A percentile compares a stretch with the other conserved stretches of the same genome.
phyloP scores from a whole-genome alignment of 2,329 filamentous ascomycete species.

The Colletotrichum cordylinicola region DNA sequence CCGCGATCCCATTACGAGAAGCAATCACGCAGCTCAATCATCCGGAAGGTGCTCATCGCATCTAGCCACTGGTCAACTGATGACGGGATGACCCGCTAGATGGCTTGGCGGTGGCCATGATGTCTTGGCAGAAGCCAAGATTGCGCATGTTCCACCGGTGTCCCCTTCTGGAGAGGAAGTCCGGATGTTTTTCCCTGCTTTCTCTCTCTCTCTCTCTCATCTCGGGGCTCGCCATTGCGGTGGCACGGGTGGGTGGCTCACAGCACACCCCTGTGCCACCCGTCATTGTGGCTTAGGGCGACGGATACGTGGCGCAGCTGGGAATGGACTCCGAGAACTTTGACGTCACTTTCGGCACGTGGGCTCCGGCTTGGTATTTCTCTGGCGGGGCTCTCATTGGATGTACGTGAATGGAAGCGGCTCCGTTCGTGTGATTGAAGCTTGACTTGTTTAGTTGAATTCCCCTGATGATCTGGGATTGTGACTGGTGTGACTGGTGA shows the following conservation, averaged over 20 bases:
- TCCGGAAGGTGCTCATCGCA: neutral
- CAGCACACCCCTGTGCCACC: neutral
- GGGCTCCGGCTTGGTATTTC: neutral
- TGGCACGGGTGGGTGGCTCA: neutral
- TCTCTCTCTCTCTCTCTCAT: neutral
- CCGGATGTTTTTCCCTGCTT: neutral
- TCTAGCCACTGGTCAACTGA: neutral
- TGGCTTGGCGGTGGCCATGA: neutral
- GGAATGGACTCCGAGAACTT: neutral
- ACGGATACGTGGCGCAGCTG: neutral
- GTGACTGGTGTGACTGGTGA: neutral
- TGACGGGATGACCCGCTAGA: conserved; percentile 8
- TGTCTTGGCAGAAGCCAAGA: neutral
- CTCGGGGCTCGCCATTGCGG: neutral
- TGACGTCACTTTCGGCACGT: conserved; percentile 11
- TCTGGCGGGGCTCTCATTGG: neutral
- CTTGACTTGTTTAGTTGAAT: neutral
- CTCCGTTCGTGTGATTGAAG: neutral
- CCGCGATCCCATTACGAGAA: neutral
- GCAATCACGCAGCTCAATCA: neutral
- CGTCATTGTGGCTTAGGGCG: neutral
- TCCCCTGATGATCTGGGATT: neutral
- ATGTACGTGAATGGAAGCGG: neutral
- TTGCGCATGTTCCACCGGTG: neutral
- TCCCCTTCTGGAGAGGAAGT: neutral